Conservation (phyloP, 768 basidiomycete species). For the Lentinula raphanica region DNA sequence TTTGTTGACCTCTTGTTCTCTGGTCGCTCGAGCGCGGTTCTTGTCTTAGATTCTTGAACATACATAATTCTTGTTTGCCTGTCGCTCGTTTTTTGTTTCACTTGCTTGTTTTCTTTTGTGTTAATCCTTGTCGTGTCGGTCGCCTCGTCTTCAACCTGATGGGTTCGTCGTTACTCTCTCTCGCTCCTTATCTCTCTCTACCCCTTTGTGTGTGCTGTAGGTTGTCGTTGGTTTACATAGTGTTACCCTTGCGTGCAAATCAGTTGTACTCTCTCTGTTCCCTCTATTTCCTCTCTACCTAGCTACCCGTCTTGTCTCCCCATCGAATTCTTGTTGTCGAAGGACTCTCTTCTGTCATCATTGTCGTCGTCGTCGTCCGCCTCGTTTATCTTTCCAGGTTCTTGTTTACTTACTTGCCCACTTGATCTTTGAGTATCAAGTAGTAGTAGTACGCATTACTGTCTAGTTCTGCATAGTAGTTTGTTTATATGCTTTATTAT, state of each 20-base stretch:
- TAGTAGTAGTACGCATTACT: not conserved
- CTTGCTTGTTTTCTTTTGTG: not conserved
- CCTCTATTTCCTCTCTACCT: not conserved
- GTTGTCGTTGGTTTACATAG: not conserved
- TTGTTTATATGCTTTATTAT: not conserved
- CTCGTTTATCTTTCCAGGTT: not conserved
- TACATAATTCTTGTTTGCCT: not conserved
- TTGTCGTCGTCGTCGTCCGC: too few relatives aligned
- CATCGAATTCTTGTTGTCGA: not conserved
- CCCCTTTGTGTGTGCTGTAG: too few relatives aligned
- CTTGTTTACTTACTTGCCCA: not conserved
- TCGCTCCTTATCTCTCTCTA: too few relatives aligned
- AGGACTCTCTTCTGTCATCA: too few relatives aligned
- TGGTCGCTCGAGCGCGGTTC: not conserved
- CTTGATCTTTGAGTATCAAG: not conserved
- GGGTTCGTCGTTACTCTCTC: not conserved
- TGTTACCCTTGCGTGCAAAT: not conserved
- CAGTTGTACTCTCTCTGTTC: not conserved
- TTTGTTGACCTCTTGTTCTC: not conserved
- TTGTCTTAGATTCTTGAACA: not conserved
- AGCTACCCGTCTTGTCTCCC: too few relatives aligned
- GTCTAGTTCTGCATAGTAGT: not conserved
- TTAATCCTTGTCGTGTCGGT: not conserved
- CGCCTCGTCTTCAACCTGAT: not conserved
- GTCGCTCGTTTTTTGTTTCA: not conserved